Evolutionary conservation across 805 yeast genomes (phyloP).

Genomic region (Saturnispora mendoncae): DNA sequence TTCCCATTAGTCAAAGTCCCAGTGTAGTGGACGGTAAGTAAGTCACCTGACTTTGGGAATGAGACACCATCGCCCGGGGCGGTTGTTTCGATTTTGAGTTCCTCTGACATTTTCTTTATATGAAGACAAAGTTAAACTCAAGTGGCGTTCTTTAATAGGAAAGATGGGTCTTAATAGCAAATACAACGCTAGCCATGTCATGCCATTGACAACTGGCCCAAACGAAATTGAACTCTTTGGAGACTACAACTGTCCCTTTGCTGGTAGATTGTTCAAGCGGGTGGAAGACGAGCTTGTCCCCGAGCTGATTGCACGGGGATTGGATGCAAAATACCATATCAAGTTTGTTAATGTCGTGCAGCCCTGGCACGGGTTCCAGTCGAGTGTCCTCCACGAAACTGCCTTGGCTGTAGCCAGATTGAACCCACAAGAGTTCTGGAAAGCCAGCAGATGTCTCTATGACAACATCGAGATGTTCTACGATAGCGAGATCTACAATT

Average conservation of each 20-base stretch:
- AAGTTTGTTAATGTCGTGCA: constrained; percentile 70
- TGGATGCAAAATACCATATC: constrained; percentile 46
- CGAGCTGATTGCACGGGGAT: constrained; percentile 30
- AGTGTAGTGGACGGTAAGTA: constrained; percentile 88
- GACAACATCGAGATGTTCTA: constrained; percentile 45
- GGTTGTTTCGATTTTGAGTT: constrained; percentile 28
- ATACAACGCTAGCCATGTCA: constrained; percentile 20
- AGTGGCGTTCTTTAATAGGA: too few species aligned
- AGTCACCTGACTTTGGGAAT: constrained; percentile 82
- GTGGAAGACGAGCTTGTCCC: constrained; percentile 48
- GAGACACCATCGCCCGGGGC: constrained; percentile 68
- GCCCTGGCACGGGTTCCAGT: constrained; percentile 77
- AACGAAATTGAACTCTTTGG: constrained; percentile 51
- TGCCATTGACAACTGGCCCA: constrained; percentile 1
- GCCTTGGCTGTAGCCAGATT: constrained; percentile 56
- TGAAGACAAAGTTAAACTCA: too few species aligned
- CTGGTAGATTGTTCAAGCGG: constrained; percentile 54
- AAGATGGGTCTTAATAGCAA: constrained; percentile 14
- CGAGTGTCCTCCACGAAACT: constrained; percentile 61
- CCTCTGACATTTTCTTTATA: constrained; percentile 19
- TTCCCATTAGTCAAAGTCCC: constrained; percentile 94
- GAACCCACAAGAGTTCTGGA: constrained; percentile 48
- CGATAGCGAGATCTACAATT: constrained; percentile 50
- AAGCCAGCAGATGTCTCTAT: constrained; percentile 48
- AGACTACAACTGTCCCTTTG: constrained; percentile 74